Percentiles rank a stretch among this genome's conserved stretches.
phyloP scores from a whole-genome alignment of 192 early-diverging fungal genomes.

The Obelidium mucronatum region DNA sequence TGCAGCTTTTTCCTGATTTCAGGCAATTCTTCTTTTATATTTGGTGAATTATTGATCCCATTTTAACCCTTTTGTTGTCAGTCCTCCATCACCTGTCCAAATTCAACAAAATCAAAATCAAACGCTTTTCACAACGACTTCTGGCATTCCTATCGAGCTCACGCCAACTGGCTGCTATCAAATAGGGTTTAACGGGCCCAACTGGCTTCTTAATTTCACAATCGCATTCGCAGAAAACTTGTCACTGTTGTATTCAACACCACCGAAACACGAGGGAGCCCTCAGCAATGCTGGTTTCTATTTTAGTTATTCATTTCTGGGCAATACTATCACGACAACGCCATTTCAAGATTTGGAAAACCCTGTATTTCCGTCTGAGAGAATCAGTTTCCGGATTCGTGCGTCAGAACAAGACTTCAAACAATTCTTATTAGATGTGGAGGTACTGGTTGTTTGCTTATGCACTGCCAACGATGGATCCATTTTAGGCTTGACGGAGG shows the following conservation, averaged over 20 bases:
- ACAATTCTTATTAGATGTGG: constrained; percentile 45
- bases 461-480: constrained; percentile 25
- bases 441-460: constrained; percentile 49
- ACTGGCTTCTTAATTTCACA: constrained; percentile 52
- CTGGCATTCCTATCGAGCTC: constrained; percentile 48
- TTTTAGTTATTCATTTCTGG: constrained; percentile 59
- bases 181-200: constrained; percentile 40
- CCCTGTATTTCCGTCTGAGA: constrained; percentile 57
- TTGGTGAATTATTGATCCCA: not conserved
- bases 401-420: constrained; percentile 36
- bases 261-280: not conserved
- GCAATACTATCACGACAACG: constrained; percentile 56
- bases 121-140: constrained; percentile 30
- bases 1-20: constrained; percentile 31
- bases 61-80: not conserved
- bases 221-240: constrained; percentile 62
- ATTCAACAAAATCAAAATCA: constrained; percentile 23
- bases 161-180: constrained; percentile 54
- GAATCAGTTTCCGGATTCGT: constrained; percentile 55
- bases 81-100: not conserved
- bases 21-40: no score
- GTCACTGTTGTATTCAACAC: constrained; percentile 23
- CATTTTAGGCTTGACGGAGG: constrained; percentile 52
- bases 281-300: constrained; percentile 41
- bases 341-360: constrained; percentile 48